Conservation (phyloP, 768 basidiomycete genomes). For the Fistulinella prunicolor region DNA sequence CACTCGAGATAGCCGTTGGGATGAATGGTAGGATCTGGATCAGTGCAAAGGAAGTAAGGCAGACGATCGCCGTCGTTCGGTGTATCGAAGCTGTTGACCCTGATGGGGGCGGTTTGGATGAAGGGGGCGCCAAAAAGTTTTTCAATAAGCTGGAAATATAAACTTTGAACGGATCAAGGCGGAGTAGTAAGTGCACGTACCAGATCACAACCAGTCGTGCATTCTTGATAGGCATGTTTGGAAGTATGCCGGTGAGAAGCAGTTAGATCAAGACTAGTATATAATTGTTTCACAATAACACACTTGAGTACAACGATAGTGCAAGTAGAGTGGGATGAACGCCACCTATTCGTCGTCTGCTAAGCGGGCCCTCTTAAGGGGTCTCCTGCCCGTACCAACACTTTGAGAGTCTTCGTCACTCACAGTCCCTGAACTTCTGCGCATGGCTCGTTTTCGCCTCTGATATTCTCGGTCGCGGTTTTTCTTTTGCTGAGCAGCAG, state of each 20-base stretch:
- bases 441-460: slow-evolving; percentile 65
- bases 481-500: slow-evolving; percentile 73
- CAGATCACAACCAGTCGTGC: too few species aligned
- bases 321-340: slow-evolving; percentile 5
- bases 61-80: slow-evolving; percentile 71
- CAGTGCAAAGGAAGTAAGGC: slow-evolving; percentile 65
- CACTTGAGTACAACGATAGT: slow-evolving; percentile 6
- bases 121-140: slow-evolving; percentile 49
- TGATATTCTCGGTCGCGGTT: slow-evolving; percentile 80
- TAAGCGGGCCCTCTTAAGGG: slow-evolving; percentile 66
- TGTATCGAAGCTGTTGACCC: slow-evolving; percentile 83
- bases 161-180: too few species aligned
- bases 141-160: slow-evolving; percentile 45
- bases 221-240: too few species aligned
- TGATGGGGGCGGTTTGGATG: slow-evolving; percentile 63
- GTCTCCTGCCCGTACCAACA: slow-evolving; percentile 49
- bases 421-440: slow-evolving; percentile 60
- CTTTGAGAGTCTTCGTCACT: slow-evolving; percentile 69
- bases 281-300: background rate
- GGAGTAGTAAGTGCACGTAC: too few species aligned
- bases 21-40: slow-evolving; percentile 94
- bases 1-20: slow-evolving; percentile 86
- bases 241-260: too few species aligned
- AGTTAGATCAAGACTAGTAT: background rate
- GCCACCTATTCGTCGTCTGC: slow-evolving; percentile 58